Evolutionary conservation across 805 yeast species (phyloP).

Genomic region (Metschnikowia lunata): DNA sequence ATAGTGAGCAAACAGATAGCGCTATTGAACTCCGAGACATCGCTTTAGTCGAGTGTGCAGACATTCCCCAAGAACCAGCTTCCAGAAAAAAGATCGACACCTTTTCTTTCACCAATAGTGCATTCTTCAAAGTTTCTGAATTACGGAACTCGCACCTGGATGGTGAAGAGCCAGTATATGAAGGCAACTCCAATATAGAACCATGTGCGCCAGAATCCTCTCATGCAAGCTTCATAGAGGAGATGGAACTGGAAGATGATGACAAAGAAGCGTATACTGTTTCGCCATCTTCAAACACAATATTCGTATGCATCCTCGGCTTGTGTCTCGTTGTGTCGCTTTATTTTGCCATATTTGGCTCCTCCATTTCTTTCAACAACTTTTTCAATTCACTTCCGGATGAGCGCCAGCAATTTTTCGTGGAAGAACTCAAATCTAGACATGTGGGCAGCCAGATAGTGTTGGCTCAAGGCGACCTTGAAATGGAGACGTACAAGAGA

Average conservation of each 20-base stretch:
- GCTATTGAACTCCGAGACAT: too few species aligned
- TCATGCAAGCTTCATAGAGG: not conserved
- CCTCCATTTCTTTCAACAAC: constrained; percentile 7
- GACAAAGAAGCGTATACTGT: not conserved
- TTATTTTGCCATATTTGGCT: constrained; percentile 8
- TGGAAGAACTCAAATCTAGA: constrained; percentile 4
- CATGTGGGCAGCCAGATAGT: not conserved
- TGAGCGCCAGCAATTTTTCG: constrained; percentile 2
- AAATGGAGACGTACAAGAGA: too few species aligned
- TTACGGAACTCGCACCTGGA: not conserved
- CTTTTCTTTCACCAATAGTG: not conserved
- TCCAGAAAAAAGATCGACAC: not conserved
- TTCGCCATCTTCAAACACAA: not conserved
- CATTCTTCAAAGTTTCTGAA: not conserved
- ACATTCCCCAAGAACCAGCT: too few species aligned
- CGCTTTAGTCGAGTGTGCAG: too few species aligned
- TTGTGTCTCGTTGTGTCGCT: constrained; percentile 2
- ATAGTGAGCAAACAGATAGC: too few species aligned
- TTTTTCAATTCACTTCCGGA: constrained; percentile 6
- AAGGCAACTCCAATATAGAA: too few species aligned
- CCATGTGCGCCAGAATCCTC: too few species aligned
- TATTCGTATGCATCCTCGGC: not conserved
- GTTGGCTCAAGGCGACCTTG: too few species aligned
- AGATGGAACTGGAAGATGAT: not conserved
- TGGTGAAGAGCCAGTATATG: too few species aligned